Percentiles rank a stretch among this genome's conserved stretches.
Conservation (phyloP, 768 basidiomycete species). For the Cyclocybe cylindracea region DNA sequence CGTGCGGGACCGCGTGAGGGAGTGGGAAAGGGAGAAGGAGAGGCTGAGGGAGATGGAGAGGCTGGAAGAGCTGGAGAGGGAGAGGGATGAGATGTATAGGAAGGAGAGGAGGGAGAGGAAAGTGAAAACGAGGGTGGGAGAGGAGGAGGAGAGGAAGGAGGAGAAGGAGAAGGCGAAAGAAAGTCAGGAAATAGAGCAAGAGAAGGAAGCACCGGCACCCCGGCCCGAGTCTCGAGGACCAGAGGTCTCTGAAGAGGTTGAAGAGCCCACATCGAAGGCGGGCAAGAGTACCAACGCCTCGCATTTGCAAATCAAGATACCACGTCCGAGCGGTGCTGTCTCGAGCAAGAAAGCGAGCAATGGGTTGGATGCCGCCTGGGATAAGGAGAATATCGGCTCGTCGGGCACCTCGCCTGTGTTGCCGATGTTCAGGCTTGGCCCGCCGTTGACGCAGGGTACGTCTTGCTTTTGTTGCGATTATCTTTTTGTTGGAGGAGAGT, state of each 20-base stretch:
- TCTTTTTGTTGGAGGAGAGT: not conserved
- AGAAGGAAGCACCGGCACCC: no score
- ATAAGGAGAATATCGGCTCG: slow-evolving; percentile 27
- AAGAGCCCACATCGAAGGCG: slow-evolving; percentile 7
- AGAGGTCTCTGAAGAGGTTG: slow-evolving; percentile 3
- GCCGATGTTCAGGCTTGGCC: slow-evolving; percentile 27
- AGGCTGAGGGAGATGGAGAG: no score
- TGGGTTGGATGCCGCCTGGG: slow-evolving; percentile 14
- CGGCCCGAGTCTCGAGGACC: no score
- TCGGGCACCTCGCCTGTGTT: slow-evolving; percentile 23
- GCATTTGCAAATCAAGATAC: slow-evolving; percentile 16
- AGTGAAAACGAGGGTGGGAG: slow-evolving; percentile 15
- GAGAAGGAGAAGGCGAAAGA: slow-evolving; percentile 27
- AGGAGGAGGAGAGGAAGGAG: slow-evolving; percentile 38
- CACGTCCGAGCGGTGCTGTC: not conserved
- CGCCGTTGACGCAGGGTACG: slow-evolving; percentile 32
- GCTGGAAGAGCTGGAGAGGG: not conserved
- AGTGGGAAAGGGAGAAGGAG: no score
- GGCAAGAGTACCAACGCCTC: slow-evolving; percentile 13
- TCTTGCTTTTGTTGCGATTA: slow-evolving; percentile 4
- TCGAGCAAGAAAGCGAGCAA: not conserved
- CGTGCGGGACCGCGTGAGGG: no score
- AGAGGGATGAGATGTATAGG: not conserved
- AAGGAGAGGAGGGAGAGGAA: not conserved
- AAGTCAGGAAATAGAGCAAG: slow-evolving; percentile 24